Evolutionary conservation across 2,329 filamentous ascomycete species (phyloP).

Genomic region (Alternaria brassicicola): DNA sequence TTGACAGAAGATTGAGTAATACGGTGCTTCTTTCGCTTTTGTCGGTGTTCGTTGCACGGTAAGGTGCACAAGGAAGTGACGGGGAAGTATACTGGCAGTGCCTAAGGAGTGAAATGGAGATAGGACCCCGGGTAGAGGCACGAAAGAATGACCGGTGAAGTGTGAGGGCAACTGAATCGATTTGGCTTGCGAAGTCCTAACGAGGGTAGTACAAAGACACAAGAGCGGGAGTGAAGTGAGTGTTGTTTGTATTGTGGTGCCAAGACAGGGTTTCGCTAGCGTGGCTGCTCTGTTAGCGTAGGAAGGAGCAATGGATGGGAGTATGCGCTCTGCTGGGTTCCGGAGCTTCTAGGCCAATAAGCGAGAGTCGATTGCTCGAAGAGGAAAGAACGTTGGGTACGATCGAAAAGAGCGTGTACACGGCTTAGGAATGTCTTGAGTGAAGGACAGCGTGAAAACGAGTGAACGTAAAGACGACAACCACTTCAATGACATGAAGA

Average conservation of each 20-base stretch:
- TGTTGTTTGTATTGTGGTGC: conserved; percentile 32
- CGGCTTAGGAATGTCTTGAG: neutral
- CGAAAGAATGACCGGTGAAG: conserved; percentile 28
- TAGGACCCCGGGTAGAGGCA: conserved; percentile 31
- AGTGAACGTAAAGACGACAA: neutral
- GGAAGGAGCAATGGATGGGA: conserved; percentile 29
- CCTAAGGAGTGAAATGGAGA: conserved; percentile 47
- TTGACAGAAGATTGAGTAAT: neutral
- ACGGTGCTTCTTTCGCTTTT: conserved; percentile 8
- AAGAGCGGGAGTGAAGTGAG: conserved; percentile 13
- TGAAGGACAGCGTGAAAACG: neutral
- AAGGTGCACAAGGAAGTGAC: conserved; percentile 21
- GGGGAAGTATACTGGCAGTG: conserved; percentile 26
- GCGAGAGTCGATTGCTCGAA: neutral
- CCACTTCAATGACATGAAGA: neutral
- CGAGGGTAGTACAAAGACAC: conserved; percentile 19
- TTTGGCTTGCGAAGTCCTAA: conserved; percentile 17
- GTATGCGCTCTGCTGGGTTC: conserved; percentile 20
- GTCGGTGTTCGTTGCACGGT: conserved; percentile 14
- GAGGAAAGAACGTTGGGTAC: neutral
- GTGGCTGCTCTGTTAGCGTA: conserved; percentile 23
- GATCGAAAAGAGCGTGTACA: neutral
- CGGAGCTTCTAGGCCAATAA: conserved; percentile 4
- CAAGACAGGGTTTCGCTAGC: conserved; percentile 30
- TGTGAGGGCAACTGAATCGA: conserved; percentile 10